Evolutionary conservation across 1,284 basidiomycete species (phyloP), one percentile per base, ranked within the genome.

Genomic region (Malassezia psittaci): DNA sequence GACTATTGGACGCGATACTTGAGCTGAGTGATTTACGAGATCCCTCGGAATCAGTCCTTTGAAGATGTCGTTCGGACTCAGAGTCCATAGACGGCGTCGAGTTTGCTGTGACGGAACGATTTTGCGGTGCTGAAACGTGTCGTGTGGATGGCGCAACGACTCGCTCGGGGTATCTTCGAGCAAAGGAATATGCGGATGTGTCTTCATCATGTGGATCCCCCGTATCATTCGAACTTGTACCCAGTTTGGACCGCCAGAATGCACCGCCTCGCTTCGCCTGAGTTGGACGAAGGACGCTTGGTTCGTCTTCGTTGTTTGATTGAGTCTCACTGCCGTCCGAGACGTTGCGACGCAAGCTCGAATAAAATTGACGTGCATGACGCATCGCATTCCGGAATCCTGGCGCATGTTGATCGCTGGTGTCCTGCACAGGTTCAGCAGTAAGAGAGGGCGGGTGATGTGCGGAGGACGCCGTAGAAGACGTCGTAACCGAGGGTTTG

Each of bases 301-400:
- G 15, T 8, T 45, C 43, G 10, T 45, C 43, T 24, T 45, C 43
- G 8, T 11, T 34, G 2, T 6, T 1, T 9, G 43, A 9, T 12
- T 3, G 15, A 3, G 24, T n/a, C 1, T 45, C 43, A 34, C 12
- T 13, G 1, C 43, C 33, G 29, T 55, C 48, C 2, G 29, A 16
- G 7, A 21, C 33, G 32, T 16, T 42, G 29, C 49, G 48, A 18
- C 50, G 48, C 38, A 57, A 33, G 13, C 21, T 38, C 9, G 55
- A 39, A 41, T 52, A 48, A 37, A 57, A 43, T 11, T 48, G 33
- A 10, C 51, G 43, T 9, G 55, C 55, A 7, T 57, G 55, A 15
- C 55, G 50, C 55, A 57, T 57, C 16, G 55, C 51, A 15, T 33
- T 47, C 7, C 51, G 50, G 32, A 57, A 33, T 6, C 16, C 11